These are phyloP conservation scores for Cryptococcus amylolentus DNA, from an alignment of 1,284 basidiomycete genomes.

Conservation along the genomic window DNA sequence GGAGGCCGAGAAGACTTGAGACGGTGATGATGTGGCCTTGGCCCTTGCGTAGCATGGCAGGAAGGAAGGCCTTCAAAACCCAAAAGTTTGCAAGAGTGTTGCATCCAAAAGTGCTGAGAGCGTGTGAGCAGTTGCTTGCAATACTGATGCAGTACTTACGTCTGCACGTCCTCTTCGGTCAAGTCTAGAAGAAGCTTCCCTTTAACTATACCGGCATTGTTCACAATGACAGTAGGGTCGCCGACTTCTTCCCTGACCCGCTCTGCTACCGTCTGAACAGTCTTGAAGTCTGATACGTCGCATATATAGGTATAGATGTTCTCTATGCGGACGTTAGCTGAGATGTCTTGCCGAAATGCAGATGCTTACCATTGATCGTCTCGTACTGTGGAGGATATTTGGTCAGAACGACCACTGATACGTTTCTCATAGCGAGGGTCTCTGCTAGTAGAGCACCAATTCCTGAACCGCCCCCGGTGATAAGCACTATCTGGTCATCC, in stretches of 20 bases:
- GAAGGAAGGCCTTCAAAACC: conserved; percentile 88
- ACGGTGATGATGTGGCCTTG: conserved; percentile 85
- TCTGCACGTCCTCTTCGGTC: conserved; percentile 67
- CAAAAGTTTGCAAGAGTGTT: conserved; percentile 88
- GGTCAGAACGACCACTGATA: conserved; percentile 81
- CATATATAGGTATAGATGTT: conserved; percentile 72
- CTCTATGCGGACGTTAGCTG: conserved; percentile 51
- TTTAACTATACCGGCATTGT: conserved; percentile 94
- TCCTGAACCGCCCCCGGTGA: conserved; percentile 87
- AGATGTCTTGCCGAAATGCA: not conserved
- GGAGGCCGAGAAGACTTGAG: conserved; percentile 71
- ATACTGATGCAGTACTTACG: conserved; percentile 55
- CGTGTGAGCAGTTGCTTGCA: not conserved
- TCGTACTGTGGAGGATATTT: conserved; percentile 57
- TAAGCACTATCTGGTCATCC: conserved; percentile 77
- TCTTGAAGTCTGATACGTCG: conserved; percentile 80
- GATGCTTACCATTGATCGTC: conserved; percentile 8
- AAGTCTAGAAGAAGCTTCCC: conserved; percentile 82
- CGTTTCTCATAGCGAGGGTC: conserved; percentile 72
- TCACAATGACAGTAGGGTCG: conserved; percentile 82
- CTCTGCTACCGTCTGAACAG: conserved; percentile 68
- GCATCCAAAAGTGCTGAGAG: conserved; percentile 74
- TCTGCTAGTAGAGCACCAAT: conserved; percentile 81
- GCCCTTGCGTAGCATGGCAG: conserved; percentile 72
- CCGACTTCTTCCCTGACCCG: conserved; percentile 77